Evolutionary conservation across 441 rosid genomes (phyloP).

Genomic region (California macrophylla): DNA sequence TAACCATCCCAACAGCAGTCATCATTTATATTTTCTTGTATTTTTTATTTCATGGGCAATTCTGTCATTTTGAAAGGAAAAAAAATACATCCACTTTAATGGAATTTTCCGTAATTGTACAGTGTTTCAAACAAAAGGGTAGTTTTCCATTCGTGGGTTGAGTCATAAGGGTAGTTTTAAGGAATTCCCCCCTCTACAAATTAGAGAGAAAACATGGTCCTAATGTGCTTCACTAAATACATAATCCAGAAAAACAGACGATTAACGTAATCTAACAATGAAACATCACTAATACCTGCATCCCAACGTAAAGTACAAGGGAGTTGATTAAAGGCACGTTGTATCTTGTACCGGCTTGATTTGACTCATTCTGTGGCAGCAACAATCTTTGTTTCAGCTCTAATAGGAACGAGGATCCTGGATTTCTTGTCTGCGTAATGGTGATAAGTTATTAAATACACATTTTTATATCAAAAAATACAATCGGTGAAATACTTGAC

Average conservation of each 20-base stretch:
- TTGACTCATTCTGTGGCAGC: conserved; percentile 21
- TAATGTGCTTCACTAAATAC: not conserved
- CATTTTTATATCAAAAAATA: not conserved
- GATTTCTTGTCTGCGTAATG: conserved; percentile 14
- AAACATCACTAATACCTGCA: conserved; percentile 17
- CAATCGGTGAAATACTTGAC: not conserved
- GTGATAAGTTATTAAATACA: not conserved
- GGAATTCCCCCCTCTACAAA: too few species aligned
- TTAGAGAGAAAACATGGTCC: too few species aligned
- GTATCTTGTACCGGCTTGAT: conserved; percentile 22
- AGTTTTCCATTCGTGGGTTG: too few species aligned
- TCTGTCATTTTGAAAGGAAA: too few species aligned
- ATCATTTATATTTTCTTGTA: too few species aligned
- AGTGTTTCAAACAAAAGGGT: too few species aligned
- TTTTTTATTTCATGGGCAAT: too few species aligned
- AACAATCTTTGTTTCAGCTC: conserved; percentile 21
- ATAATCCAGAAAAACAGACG: not conserved
- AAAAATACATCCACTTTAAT: too few species aligned
- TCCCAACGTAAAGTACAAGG: conserved; percentile 22
- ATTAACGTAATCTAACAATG: not conserved
- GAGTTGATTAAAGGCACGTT: conserved; percentile 26
- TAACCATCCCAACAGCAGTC: too few species aligned
- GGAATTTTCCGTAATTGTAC: too few species aligned
- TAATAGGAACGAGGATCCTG: conserved; percentile 19
- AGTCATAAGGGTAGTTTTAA: too few species aligned